These are phyloP conservation scores for Lachancea mirantina DNA, from an alignment of 805 yeast species.

Conservation along the genomic window DNA sequence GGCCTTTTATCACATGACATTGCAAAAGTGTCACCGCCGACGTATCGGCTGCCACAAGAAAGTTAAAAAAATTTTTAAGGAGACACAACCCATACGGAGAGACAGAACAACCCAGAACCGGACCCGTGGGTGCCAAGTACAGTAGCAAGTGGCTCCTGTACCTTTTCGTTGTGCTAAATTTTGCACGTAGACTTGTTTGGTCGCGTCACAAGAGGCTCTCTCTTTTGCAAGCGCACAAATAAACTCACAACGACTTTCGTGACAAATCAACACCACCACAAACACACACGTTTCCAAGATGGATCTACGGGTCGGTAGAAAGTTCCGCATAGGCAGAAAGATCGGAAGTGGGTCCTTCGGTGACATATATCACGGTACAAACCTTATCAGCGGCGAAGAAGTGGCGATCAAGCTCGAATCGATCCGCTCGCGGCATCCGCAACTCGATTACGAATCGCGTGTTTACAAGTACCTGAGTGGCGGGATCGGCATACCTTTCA, in stretches of 20 bases:
- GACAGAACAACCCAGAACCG: too few relatives aligned
- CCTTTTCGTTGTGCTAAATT: too few relatives aligned
- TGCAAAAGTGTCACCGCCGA: too few relatives aligned
- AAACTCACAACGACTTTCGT: neutral
- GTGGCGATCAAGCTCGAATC: constrained; percentile 94
- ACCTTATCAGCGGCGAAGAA: constrained; percentile 92
- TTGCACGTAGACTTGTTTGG: too few relatives aligned
- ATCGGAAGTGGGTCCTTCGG: constrained; percentile 98
- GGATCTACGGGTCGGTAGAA: constrained; percentile 89
- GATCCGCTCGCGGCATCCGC: constrained; percentile 89
- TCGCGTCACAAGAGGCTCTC: neutral
- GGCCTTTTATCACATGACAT: too few relatives aligned
- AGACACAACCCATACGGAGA: too few relatives aligned
- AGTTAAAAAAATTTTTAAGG: constrained; percentile 7
- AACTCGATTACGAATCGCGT: constrained; percentile 91
- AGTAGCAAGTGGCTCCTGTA: too few relatives aligned
- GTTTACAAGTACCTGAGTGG: constrained; percentile 93
- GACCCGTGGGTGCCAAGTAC: too few relatives aligned
- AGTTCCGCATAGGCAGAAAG: constrained; percentile 87
- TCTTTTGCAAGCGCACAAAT: neutral
- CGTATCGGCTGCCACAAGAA: constrained; percentile 6
- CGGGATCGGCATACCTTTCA: constrained; percentile 95
- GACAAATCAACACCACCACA: too few relatives aligned
- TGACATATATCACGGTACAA: constrained; percentile 88
- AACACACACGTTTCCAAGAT: too few relatives aligned